Evolutionary conservation across 2,329 filamentous ascomycete species (phyloP), one percentile per base, ranked within the genome.

Genomic region (Mycocentrospora acerina): DNA sequence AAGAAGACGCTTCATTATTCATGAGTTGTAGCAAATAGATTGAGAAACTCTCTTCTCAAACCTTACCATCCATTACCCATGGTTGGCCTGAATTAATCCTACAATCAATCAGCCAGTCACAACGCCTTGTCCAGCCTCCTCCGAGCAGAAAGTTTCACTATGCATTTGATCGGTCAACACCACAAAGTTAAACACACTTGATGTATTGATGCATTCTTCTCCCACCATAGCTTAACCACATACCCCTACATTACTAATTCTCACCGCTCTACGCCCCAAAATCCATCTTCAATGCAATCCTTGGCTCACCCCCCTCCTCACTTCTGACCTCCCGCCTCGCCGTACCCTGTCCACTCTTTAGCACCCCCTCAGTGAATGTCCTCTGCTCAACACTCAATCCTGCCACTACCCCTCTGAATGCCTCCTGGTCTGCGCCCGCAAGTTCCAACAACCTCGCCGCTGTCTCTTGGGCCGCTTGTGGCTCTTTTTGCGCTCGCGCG

Each of bases 281-380:
- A 67, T 95, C 78, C 87, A 97, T 94, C 77, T 94, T 93, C 61
- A 98, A 69, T 37, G 89, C 89, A 75, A 98, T 98, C 48, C 76
- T 93, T 10, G 93, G 93, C 67, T 75, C 73, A 29, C 67, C 72
- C 32, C 72, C 71, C 32, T 72, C 70, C 33, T 81, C 81, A 18
- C 72, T 79, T 22, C 72, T 79, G 36, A 72, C 78, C 41, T 74
- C 71, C 42, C 71, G 74, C 34, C 29, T 69, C 57, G 42, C 61
- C 59, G 62, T 52, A 57, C 53, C 56, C 64, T 70, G 50, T 66
- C 79, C 71, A 16, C 78, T 80, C 65, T 82, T 79, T 44, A 95
- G 80, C 12, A 95, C 83, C 50, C 83, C 82, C 69, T 95, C 91
- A 71, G 97, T 79, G 50, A 93, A 85, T 0, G 74, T 71, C 62